phyloP scores from a whole-genome alignment of 495 filamentous ascomycete species.

The Trichoderma reesei region DNA sequence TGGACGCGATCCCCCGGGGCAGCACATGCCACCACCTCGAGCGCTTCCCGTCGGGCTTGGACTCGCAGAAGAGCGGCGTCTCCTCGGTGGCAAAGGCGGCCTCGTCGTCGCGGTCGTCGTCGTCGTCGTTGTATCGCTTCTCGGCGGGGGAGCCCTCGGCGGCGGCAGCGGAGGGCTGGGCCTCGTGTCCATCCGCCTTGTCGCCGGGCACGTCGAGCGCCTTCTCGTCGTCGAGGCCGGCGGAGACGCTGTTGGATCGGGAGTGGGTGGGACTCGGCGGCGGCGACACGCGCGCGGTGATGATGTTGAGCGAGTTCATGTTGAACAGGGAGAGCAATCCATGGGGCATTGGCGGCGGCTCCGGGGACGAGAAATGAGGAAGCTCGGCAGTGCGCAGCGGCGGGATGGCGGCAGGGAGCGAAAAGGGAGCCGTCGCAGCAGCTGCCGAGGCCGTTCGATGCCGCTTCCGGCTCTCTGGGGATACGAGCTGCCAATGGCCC shows the following conservation, averaged over 20 bases:
- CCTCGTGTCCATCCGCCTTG: conserved; percentile 16
- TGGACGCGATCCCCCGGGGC: conserved; percentile 46
- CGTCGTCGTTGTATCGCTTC: conserved; percentile 10
- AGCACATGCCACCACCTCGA: conserved; percentile 40
- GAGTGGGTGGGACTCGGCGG: conserved; percentile 46
- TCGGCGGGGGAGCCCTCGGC: conserved; percentile 5
- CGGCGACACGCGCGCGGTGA: conserved; percentile 71
- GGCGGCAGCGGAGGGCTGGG: neutral
- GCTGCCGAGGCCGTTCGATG: neutral
- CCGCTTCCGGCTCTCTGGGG: neutral
- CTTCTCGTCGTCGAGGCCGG: conserved; percentile 34
- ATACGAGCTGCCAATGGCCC: conserved; percentile 1
- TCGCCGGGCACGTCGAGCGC: conserved; percentile 14
- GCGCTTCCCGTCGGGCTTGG: conserved; percentile 27
- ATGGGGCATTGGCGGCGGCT: conserved; percentile 35
- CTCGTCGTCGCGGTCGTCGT: conserved; percentile 19
- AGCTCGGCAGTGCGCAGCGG: neutral
- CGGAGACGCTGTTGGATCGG: conserved; percentile 56
- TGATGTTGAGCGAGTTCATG: conserved; percentile 97
- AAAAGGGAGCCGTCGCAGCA: neutral
- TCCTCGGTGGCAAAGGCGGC: conserved; percentile 48
- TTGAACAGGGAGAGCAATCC: conserved; percentile 42
- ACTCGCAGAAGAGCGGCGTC: conserved; percentile 47
- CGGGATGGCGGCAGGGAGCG: neutral
- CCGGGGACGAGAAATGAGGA: conserved; percentile 11